phyloP scores from a whole-genome alignment of 768 basidiomycete species.

The Trametes punicea region DNA sequence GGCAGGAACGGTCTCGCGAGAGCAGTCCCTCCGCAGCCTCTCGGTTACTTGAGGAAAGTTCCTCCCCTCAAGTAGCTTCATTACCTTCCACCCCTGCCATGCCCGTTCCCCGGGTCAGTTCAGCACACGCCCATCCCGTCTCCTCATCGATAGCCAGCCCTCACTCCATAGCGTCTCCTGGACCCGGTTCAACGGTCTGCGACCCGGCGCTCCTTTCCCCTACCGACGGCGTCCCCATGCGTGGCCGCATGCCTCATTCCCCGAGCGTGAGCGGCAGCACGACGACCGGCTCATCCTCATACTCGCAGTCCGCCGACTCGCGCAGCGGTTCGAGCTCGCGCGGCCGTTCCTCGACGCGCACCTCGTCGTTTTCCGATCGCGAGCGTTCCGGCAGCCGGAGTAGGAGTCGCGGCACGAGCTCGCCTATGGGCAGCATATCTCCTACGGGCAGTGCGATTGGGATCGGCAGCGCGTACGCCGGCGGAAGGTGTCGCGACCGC shows the following conservation, averaged over 20 bases:
- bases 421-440: slow-evolving; percentile 35
- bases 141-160: slow-evolving; percentile 20
- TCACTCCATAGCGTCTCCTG: slow-evolving; percentile 24
- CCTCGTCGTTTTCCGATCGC: slow-evolving; percentile 51
- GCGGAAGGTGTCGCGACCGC: slow-evolving; percentile 15
- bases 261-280: slow-evolving; percentile 25
- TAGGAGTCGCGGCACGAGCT: slow-evolving; percentile 32
- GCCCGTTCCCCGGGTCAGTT: slow-evolving; percentile 26
- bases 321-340: slow-evolving; percentile 34
- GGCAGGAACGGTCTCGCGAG: slow-evolving; percentile 30
- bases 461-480: slow-evolving; percentile 19
- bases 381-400: slow-evolving; percentile 41
- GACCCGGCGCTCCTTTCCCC: slow-evolving; percentile 26
- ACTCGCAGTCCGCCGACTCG: slow-evolving; percentile 28
- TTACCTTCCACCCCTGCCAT: slow-evolving; percentile 19
- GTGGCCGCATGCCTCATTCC: slow-evolving; percentile 21
- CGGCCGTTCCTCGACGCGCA: slow-evolving; percentile 54
- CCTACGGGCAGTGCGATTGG: slow-evolving; percentile 31
- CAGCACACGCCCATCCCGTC: slow-evolving; percentile 34
- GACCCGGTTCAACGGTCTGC: slow-evolving; percentile 1
- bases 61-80: slow-evolving; percentile 7
- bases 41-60: background rate
- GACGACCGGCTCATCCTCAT: slow-evolving; percentile 29
- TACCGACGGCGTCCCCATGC: slow-evolving; percentile 16
- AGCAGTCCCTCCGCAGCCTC: slow-evolving; percentile 13